phyloP scores from a whole-genome alignment of 768 basidiomycete genomes.

The Asterophora parasitica region DNA sequence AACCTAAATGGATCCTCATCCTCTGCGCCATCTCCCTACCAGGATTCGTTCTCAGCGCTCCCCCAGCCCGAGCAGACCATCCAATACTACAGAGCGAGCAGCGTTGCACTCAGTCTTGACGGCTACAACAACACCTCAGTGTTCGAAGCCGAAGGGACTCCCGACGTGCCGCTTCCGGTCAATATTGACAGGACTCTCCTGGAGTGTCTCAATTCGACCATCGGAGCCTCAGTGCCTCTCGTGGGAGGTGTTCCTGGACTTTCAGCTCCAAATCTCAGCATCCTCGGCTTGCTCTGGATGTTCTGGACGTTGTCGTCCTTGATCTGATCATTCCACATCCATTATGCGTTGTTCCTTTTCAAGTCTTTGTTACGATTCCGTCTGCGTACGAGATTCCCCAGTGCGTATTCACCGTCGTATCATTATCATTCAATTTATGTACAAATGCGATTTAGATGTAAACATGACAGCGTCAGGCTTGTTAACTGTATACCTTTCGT shows the following conservation, averaged over 20 bases:
- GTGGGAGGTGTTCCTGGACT: slow-evolving; percentile 31
- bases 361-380: neutral
- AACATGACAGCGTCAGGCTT: neutral
- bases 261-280: slow-evolving; percentile 16
- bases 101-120: slow-evolving; percentile 55
- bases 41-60: slow-evolving; percentile 23
- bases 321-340: neutral
- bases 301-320: slow-evolving; percentile 15
- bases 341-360: neutral
- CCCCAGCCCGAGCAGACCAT: slow-evolving; percentile 51
- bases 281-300: slow-evolving; percentile 20
- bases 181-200: slow-evolving; percentile 47
- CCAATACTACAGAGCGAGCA: slow-evolving; percentile 70
- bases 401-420: neutral
- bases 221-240: slow-evolving; percentile 54
- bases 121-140: slow-evolving; percentile 63
- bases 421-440: neutral
- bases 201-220: slow-evolving; percentile 58
- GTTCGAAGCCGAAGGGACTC: slow-evolving; percentile 33
- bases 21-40: slow-evolving; percentile 24
- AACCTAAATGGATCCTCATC: slow-evolving; percentile 19
- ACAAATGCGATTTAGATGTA: neutral
- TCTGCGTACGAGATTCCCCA: neutral
- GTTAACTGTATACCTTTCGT: neutral
- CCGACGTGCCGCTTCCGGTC: slow-evolving; percentile 47